Evolutionary conservation across 257 asterid genomes (phyloP).

Genomic region (Linaria vulgaris): DNA sequence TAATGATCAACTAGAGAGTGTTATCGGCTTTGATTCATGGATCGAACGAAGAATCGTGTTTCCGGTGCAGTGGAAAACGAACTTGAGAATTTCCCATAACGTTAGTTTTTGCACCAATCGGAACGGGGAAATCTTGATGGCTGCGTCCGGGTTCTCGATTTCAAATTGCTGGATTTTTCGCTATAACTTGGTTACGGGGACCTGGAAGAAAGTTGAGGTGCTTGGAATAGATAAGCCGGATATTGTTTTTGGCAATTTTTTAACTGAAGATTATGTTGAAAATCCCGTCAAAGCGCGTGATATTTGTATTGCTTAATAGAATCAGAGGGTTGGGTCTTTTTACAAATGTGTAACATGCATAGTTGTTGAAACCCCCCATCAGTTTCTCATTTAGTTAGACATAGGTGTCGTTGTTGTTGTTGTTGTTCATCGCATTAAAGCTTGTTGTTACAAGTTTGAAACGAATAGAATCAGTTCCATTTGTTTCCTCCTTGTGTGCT

Average conservation of each 20-base stretch:
- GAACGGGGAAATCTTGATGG: slow-evolving; percentile 4
- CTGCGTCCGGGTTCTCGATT: background rate
- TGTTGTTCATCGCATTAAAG: too few relatives aligned
- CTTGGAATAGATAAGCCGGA: background rate
- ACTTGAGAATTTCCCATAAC: too few relatives aligned
- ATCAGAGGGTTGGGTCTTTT: too few relatives aligned
- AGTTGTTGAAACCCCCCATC: too few relatives aligned
- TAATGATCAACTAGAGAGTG: too few relatives aligned
- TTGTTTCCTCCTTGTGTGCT: too few relatives aligned
- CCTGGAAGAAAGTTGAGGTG: slow-evolving; percentile 6
- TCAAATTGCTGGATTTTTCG: background rate
- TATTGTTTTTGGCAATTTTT: background rate
- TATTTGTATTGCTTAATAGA: too few relatives aligned
- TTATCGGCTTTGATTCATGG: background rate
- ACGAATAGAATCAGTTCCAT: too few relatives aligned
- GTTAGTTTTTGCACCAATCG: background rate
- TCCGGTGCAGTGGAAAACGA: background rate
- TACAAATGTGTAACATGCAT: too few relatives aligned
- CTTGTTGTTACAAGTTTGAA: too few relatives aligned
- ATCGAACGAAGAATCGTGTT: slow-evolving; percentile 3
- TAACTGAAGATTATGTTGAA: slow-evolving; percentile 9
- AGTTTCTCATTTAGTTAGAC: too few relatives aligned
- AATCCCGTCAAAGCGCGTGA: background rate
- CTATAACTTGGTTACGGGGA: background rate
- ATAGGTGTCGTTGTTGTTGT: too few relatives aligned